Evolutionary conservation across 75 land plant genomes (phyloP), one percentile per base, ranked within the genome.

Genomic region (Pseudotsuga menziesii): DNA sequence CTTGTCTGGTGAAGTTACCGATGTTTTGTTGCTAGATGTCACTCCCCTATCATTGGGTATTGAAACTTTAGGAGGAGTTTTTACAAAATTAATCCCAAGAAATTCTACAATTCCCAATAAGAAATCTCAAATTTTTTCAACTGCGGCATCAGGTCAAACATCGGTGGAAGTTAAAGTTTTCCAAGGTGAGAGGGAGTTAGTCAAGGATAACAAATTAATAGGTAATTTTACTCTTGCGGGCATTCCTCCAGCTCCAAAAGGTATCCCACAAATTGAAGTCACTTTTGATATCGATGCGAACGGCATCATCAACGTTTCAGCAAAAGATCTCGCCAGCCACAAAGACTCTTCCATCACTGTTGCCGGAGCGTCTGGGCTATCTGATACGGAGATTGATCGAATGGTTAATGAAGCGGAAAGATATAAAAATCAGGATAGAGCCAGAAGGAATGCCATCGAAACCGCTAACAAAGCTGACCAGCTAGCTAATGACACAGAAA

Each of bases 401-500:
- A 92, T 92, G 95, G 95, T 93, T 54, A 85, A 76, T 19, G 96
- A 90, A 59, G 92, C 93, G 23, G 96, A 90, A 76, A 88, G 76
- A 44, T 93, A 80, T 80, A 83, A 91, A 2, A 84, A 87, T 60
- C 93, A 91, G 76, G 96, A 93, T 75, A 93, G 91, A 88, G 93
- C 88, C 80, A 93, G 85, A 82, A 89, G 93, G 76, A 93, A 93
- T 20, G 93, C 91, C 15, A 87, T 93, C 1, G 96, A 93, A 81
- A 90, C 93, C 4, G 91, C 89, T 85, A 93, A 93, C 80, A 93
- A 93, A 73, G 89, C 91, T 2, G 93, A 92, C n/a, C n/a, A n/a
- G n/a, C n/a, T n/a, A n/a, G n/a, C n/a, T n/a, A n/a, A n/a, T n/a
- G n/a, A n/a, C n/a, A n/a, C n/a, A n/a, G n/a, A n/a, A n/a, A n/a